A percentile compares a stretch with the other conserved stretches of the same genome.
These are phyloP conservation scores for Eutrema yunnanense DNA, from an alignment of 345 rosid species.

Conservation along the genomic window DNA sequence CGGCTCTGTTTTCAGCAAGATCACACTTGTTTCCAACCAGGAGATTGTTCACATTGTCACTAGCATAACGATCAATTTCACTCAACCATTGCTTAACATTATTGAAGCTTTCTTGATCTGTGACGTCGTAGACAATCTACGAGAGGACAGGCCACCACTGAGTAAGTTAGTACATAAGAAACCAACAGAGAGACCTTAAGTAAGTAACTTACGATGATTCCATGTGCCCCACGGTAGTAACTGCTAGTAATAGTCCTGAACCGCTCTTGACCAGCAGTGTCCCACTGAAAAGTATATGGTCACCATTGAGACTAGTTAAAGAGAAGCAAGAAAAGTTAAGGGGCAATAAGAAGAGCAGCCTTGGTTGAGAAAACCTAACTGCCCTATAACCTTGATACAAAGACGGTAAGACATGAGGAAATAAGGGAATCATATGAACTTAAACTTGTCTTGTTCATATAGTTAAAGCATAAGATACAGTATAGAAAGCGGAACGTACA, in stretches of 20 bases:
- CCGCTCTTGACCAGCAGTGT: slow-evolving; percentile 96
- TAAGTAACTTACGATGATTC: slow-evolving; percentile 59
- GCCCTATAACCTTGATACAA: not conserved
- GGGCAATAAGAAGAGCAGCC: not conserved
- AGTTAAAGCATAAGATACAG: not conserved
- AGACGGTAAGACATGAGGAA: not conserved
- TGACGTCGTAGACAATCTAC: slow-evolving; percentile 76
- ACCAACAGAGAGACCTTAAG: not conserved
- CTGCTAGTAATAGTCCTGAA: slow-evolving; percentile 96
- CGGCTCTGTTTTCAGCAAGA: slow-evolving; percentile 64
- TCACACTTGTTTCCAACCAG: slow-evolving; percentile 77
- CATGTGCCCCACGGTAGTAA: slow-evolving; percentile 97
- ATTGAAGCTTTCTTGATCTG: slow-evolving; percentile 80
- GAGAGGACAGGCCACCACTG: not conserved
- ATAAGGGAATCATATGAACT: not conserved
- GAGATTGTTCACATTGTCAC: slow-evolving; percentile 72
- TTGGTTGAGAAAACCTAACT: not conserved
- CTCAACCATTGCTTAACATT: slow-evolving; percentile 74
- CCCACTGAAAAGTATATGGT: slow-evolving; percentile 56
- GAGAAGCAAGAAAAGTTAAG: not conserved
- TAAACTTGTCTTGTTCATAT: not conserved
- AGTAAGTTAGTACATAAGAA: not conserved
- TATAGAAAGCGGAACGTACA: slow-evolving; percentile 31
- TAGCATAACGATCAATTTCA: slow-evolving; percentile 79
- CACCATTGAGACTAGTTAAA: not conserved